These are phyloP conservation scores for Aspergillus clavatus DNA, from an alignment of 2,329 filamentous ascomycete genomes.

Conservation along the genomic window DNA sequence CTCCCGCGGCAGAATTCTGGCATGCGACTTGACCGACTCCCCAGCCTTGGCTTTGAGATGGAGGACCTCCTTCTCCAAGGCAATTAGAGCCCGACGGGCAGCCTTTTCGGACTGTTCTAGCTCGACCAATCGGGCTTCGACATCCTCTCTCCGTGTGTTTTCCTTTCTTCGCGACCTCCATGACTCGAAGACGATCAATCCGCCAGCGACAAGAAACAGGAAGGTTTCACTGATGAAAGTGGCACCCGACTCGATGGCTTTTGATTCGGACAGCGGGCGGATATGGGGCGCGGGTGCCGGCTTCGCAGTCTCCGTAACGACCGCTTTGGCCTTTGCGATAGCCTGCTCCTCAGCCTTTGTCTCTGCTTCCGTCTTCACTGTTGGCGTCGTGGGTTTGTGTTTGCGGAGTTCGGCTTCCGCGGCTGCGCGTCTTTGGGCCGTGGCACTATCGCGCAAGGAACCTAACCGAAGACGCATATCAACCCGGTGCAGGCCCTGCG, in stretches of 20 bases:
- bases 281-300: slow-evolving; percentile 51
- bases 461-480: slow-evolving; percentile 66
- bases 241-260: slow-evolving; percentile 64
- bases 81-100: slow-evolving; percentile 37
- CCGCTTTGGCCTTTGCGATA: slow-evolving; percentile 40
- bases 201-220: slow-evolving; percentile 59
- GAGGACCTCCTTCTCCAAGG: slow-evolving; percentile 45
- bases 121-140: slow-evolving; percentile 55
- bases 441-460: slow-evolving; percentile 57
- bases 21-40: slow-evolving; percentile 22
- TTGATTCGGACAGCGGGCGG: slow-evolving; percentile 60
- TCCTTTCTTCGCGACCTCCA: slow-evolving; percentile 60
- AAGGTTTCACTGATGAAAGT: slow-evolving; percentile 66
- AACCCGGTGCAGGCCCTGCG: slow-evolving; percentile 59
- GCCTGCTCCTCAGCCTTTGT: slow-evolving; percentile 53
- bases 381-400: slow-evolving; percentile 50
- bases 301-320: slow-evolving; percentile 44
- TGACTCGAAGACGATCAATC: slow-evolving; percentile 59
- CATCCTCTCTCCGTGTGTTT: slow-evolving; percentile 54
- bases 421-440: slow-evolving; percentile 44
- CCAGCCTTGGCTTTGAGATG: slow-evolving; percentile 37
- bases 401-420: slow-evolving; percentile 53
- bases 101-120: slow-evolving; percentile 50
- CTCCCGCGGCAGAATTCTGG: slow-evolving; percentile 37
- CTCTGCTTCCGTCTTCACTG: slow-evolving; percentile 59